Percentiles rank a stretch among this genome's conserved stretches.
phyloP scores from a whole-genome alignment of 176 grass and related monocot genomes.

The Poa pratensis region DNA sequence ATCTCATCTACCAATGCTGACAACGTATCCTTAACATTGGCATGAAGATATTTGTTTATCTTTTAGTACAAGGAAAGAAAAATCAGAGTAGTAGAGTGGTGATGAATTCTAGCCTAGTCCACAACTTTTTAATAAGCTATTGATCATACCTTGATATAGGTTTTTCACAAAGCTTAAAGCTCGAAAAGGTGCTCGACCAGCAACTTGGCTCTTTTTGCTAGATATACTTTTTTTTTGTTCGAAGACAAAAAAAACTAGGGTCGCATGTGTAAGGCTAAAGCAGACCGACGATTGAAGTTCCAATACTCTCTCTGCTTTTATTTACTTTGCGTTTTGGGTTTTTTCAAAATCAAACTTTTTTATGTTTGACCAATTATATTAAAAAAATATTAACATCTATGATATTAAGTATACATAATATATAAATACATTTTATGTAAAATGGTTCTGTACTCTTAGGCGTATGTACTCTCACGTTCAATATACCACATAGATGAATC shows the following conservation, averaged over 20 bases:
- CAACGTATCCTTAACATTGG: constrained; percentile 9
- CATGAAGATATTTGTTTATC: neutral
- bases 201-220: neutral
- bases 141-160: neutral
- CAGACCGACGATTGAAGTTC: neutral
- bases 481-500: too few species aligned
- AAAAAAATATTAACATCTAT: too few species aligned
- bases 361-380: too few species aligned
- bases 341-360: too few species aligned
- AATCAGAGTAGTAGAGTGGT: neutral
- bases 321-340: too few species aligned
- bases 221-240: too few species aligned
- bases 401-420: too few species aligned
- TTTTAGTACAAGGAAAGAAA: neutral
- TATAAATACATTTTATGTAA: too few species aligned
- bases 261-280: neutral
- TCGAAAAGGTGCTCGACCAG: neutral
- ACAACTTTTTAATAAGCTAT: neutral
- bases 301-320: too few species aligned
- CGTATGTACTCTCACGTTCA: too few species aligned
- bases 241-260: neutral
- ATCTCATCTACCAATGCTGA: constrained; percentile 35
- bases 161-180: neutral
- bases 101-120: constrained; percentile 9
- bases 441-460: too few species aligned